These are phyloP conservation scores for Candida sp. DNA, from an alignment of 1,139 yeast species.

Conservation along the genomic window DNA sequence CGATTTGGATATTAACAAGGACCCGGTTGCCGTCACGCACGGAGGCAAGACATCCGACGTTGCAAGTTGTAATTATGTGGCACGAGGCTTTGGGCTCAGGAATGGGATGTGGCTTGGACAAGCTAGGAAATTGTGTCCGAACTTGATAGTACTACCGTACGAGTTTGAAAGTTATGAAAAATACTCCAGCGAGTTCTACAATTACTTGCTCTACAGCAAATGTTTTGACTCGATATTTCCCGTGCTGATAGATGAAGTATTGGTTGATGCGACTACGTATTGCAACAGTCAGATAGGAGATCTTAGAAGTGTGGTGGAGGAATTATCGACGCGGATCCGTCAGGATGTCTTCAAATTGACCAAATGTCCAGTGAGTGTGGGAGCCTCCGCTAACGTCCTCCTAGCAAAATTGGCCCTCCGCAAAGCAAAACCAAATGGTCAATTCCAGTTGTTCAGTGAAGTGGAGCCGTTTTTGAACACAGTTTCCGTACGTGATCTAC, in stretches of 20 bases:
- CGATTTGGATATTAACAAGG: constrained; percentile 54
- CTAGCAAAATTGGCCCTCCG: constrained; percentile 79
- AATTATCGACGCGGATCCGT: constrained; percentile 47
- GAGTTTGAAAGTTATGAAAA: constrained; percentile 76
- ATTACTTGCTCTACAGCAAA: constrained; percentile 52
- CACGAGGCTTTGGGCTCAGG: constrained; percentile 70
- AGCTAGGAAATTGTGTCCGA: constrained; percentile 71
- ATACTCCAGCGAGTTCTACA: constrained; percentile 49
- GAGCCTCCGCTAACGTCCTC: constrained; percentile 72
- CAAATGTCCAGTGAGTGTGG: constrained; percentile 76
- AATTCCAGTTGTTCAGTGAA: constrained; percentile 36
- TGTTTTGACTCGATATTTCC: constrained; percentile 72
- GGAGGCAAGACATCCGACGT: constrained; percentile 76
- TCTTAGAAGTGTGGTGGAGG: constrained; percentile 19
- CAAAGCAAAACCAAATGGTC: constrained; percentile 84
- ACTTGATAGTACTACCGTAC: constrained; percentile 64
- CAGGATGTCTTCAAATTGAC: constrained; percentile 49
- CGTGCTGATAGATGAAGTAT: constrained; percentile 90
- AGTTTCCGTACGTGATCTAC: constrained; percentile 63
- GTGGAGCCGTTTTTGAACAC: constrained; percentile 40
- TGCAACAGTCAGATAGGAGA: constrained; percentile 16
- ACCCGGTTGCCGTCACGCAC: constrained; percentile 86
- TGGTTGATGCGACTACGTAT: constrained; percentile 65
- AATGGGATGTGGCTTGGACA: constrained; percentile 90
- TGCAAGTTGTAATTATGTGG: constrained; percentile 93